These are phyloP conservation scores for Ambrosiella cleistominuta DNA, from an alignment of 2,329 filamentous ascomycete genomes.

Conservation along the genomic window DNA sequence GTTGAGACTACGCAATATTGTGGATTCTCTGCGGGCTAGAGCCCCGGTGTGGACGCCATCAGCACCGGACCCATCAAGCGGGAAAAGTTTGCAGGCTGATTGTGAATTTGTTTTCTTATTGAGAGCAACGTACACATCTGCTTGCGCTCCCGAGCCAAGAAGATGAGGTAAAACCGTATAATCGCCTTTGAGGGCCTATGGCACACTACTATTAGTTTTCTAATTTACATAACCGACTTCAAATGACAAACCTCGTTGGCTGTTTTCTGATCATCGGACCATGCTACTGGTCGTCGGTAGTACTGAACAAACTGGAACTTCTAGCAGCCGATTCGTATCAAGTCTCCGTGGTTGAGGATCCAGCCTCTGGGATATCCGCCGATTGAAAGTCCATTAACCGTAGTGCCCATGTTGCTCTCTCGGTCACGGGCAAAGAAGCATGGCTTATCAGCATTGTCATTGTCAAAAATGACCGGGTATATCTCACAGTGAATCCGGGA, in stretches of 20 bases:
- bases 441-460: constrained; percentile 1
- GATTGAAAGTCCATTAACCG: constrained; percentile 29
- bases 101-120: constrained; percentile 37
- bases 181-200: constrained; percentile 20
- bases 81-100: constrained; percentile 44
- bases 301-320: constrained; percentile 21
- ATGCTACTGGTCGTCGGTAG: not conserved
- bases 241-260: constrained; percentile 3
- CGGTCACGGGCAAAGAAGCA: constrained; percentile 37
- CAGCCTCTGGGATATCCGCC: constrained; percentile 26
- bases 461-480: constrained; percentile 10
- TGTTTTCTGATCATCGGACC: not conserved
- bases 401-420: constrained; percentile 35
- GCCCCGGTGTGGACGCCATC: constrained; percentile 26
- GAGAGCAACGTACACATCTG: constrained; percentile 23
- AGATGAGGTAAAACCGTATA: constrained; percentile 21
- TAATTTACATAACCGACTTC: not conserved
- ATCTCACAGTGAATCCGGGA: constrained; percentile 13
- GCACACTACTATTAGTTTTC: not conserved
- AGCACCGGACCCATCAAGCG: not conserved
- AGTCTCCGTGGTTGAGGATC: constrained; percentile 33
- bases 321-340: constrained; percentile 26
- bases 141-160: constrained; percentile 24
- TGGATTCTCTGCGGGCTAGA: constrained; percentile 17
- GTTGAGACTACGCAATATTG: constrained; percentile 34